Evolutionary conservation across 129 eudicot genomes (phyloP).

Genomic region (Smallanthus sonchifolius): DNA sequence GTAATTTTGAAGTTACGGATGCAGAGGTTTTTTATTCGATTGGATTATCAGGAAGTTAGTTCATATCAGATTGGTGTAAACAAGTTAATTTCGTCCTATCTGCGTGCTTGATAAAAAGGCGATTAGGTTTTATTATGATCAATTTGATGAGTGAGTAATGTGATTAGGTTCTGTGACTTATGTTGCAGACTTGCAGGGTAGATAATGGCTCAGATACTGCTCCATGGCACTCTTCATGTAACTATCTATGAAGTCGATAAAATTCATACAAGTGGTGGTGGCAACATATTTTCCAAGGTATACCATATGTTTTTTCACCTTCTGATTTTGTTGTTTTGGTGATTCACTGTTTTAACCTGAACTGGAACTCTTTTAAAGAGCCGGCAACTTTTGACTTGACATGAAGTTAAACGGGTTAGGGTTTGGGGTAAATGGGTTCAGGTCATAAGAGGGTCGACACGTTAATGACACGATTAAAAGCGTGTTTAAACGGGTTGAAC

Average conservation of each 20-base stretch:
- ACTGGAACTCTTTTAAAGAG: not conserved
- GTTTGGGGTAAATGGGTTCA: not conserved
- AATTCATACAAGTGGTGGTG: constrained; percentile 6
- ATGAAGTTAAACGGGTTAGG: not conserved
- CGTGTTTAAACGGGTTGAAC: not conserved
- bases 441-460: not conserved
- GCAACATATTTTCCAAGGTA: constrained; percentile 31
- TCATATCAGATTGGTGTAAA: not conserved
- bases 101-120: constrained; percentile 1
- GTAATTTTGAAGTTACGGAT: constrained; percentile 9
- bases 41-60: not conserved
- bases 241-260: constrained; percentile 40
- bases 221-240: constrained; percentile 42
- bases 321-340: not conserved
- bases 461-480: not conserved
- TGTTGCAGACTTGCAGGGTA: constrained; percentile 16
- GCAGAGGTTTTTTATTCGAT: not conserved
- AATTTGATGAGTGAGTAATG: constrained; percentile 11
- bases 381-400: too few species aligned
- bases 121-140: not conserved
- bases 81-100: not conserved
- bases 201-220: constrained; percentile 31
- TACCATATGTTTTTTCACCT: not conserved
- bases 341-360: not conserved
- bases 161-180: constrained; percentile 5